Evolutionary conservation across 306 rosid genomes (phyloP).

Genomic region (Cotoneaster glaucophyllus): DNA sequence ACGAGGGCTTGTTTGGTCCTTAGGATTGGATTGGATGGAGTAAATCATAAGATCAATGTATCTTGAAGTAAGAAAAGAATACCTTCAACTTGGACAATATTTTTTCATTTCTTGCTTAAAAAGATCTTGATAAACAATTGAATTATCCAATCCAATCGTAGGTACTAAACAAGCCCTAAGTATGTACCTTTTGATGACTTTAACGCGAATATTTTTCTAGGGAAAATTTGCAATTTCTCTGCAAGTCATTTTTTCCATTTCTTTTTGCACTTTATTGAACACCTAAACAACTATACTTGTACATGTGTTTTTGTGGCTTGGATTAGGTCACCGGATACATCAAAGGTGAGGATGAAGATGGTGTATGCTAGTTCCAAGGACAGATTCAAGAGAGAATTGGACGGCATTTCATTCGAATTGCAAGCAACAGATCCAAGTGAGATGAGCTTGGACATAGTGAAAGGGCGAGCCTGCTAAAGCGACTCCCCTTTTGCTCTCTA

Average conservation of each 20-base stretch:
- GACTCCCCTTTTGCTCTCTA: not conserved
- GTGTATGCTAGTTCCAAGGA: constrained; percentile 95
- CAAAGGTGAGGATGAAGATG: constrained; percentile 91
- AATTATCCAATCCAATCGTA: not conserved
- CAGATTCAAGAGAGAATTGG: constrained; percentile 86
- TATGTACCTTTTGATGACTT: too few relatives aligned
- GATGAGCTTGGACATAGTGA: constrained; percentile 87
- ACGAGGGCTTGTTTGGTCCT: not conserved
- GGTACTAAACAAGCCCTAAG: not conserved
- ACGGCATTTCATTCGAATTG: constrained; percentile 71
- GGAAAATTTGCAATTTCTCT: too few relatives aligned
- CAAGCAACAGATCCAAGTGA: constrained; percentile 98
- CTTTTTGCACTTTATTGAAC: not conserved
- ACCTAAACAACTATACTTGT: not conserved
- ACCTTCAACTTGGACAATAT: too few relatives aligned
- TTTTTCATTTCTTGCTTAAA: too few relatives aligned
- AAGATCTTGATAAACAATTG: too few relatives aligned
- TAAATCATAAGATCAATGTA: too few relatives aligned
- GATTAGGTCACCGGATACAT: constrained; percentile 65
- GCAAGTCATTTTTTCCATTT: not conserved
- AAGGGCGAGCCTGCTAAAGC: constrained; percentile 44
- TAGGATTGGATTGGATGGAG: not conserved
- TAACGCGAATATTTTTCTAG: too few relatives aligned
- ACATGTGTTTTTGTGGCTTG: not conserved
- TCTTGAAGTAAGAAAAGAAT: too few relatives aligned